A percentile compares a stretch with the other conserved stretches of the same genome.
Evolutionary conservation across 129 eudicot genomes (phyloP).

Genomic region (Lactuca saligna): DNA sequence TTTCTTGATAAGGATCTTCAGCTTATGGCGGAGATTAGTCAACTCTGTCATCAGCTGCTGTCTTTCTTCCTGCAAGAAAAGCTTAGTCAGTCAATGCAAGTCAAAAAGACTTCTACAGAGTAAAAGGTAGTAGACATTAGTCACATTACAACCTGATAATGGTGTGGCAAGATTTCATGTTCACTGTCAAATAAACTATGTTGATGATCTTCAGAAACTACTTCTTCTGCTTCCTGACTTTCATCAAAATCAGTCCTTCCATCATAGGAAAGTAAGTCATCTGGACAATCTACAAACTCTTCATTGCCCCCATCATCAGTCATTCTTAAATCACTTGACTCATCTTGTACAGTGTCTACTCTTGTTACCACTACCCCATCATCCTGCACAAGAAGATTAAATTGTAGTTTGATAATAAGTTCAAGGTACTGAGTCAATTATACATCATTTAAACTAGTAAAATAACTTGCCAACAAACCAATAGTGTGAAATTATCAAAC

Average conservation of each 20-base stretch:
- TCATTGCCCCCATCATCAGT: slow-evolving; percentile 76
- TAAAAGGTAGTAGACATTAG: background rate
- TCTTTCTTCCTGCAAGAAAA: slow-evolving; percentile 65
- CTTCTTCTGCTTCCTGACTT: slow-evolving; percentile 33
- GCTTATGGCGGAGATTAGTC: slow-evolving; percentile 37
- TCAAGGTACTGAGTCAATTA: background rate
- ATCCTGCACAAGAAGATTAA: slow-evolving; percentile 31
- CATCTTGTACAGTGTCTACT: slow-evolving; percentile 34
- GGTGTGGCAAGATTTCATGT: slow-evolving; percentile 42
- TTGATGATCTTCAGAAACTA: slow-evolving; percentile 24
- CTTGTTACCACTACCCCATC: slow-evolving; percentile 51
- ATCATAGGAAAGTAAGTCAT: slow-evolving; percentile 48
- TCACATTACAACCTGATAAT: slow-evolving; percentile 49
- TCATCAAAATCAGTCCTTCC: slow-evolving; percentile 19
- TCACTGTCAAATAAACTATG: slow-evolving; percentile 27
- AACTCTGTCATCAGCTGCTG: slow-evolving; percentile 43
- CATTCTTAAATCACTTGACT: slow-evolving; percentile 40
- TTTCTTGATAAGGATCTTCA: slow-evolving; percentile 32
- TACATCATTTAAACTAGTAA: background rate
- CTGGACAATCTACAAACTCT: slow-evolving; percentile 94
- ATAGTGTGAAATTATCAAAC: slow-evolving; percentile 1
- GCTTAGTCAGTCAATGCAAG: slow-evolving; percentile 1
- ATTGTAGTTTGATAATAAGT: slow-evolving; percentile 7
- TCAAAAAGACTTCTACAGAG: background rate
- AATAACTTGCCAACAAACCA: background rate